Evolutionary conservation across 306 rosid genomes (phyloP).

Genomic region (Hylodesmum podocarpum): DNA sequence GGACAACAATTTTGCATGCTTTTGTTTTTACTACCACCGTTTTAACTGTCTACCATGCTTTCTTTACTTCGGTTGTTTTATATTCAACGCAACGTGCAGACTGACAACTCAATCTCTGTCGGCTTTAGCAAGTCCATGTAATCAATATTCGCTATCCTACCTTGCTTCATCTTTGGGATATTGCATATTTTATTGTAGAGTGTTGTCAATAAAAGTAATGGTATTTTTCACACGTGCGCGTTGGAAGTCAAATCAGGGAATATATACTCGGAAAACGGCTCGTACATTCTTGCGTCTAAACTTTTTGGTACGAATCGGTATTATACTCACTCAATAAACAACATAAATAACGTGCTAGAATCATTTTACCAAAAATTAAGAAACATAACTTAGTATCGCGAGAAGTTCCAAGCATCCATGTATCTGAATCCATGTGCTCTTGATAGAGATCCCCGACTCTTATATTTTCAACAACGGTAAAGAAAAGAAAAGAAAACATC

Average conservation of each 20-base stretch:
- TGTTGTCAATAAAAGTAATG: neutral
- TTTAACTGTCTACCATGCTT: neutral
- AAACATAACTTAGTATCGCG: neutral
- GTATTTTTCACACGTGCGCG: neutral
- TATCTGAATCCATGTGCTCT: neutral
- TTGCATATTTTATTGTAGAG: neutral
- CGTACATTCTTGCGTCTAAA: neutral
- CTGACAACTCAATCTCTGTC: neutral
- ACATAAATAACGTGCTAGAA: neutral
- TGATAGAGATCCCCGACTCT: neutral
- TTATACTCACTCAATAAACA: neutral
- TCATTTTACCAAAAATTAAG: neutral
- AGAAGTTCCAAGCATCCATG: neutral
- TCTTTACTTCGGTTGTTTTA: neutral
- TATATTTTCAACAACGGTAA: neutral
- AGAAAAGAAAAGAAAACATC: neutral
- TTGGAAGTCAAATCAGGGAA: neutral
- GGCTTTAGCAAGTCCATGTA: neutral
- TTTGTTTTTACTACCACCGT: neutral
- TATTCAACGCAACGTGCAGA: neutral
- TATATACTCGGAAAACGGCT: neutral
- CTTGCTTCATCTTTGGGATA: neutral
- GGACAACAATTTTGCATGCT: neutral
- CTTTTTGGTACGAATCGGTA: neutral
- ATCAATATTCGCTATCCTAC: neutral